Conservation (phyloP, 2,329 filamentous ascomycete species). For the Plectosphaerella sp. region DNA sequence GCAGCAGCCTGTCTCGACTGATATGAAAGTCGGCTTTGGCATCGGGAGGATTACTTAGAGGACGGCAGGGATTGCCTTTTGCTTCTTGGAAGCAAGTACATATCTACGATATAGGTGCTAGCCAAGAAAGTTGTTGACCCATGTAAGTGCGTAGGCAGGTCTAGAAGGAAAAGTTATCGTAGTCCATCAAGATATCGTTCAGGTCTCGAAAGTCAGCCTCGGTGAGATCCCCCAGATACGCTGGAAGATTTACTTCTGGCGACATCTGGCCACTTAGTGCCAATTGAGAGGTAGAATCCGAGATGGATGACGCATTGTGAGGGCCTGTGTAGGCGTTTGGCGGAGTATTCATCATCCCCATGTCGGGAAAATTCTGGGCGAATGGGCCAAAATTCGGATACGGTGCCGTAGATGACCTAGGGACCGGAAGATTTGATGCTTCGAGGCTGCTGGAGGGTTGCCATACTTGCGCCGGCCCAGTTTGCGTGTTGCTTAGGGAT, state of each 20-base stretch:
- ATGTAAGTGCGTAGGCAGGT: conserved; percentile 7
- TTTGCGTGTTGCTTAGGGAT: neutral
- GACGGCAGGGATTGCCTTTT: no score
- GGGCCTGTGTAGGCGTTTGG: neutral
- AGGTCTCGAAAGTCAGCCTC: conserved; percentile 4
- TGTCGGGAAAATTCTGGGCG: neutral
- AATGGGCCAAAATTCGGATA: neutral
- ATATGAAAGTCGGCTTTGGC: no score
- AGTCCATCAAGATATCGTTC: conserved; percentile 8
- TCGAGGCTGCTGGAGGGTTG: neutral
- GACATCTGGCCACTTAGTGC: neutral
- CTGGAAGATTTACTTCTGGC: neutral
- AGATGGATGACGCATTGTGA: neutral
- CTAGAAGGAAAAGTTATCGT: conserved; percentile 7
- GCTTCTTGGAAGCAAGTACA: no score
- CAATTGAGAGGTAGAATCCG: neutral
- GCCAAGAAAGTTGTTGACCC: no score
- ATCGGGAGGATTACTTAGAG: no score
- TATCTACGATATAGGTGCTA: no score
- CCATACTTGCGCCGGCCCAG: neutral
- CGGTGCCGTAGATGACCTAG: neutral
- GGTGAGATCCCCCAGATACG: neutral
- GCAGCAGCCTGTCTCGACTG: no score
- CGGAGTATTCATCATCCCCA: neutral
- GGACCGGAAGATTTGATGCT: neutral